These are phyloP conservation scores for Phytophthora pseudosyringae DNA, from an alignment of 352 stramenopile genomes.

Conservation along the genomic window DNA sequence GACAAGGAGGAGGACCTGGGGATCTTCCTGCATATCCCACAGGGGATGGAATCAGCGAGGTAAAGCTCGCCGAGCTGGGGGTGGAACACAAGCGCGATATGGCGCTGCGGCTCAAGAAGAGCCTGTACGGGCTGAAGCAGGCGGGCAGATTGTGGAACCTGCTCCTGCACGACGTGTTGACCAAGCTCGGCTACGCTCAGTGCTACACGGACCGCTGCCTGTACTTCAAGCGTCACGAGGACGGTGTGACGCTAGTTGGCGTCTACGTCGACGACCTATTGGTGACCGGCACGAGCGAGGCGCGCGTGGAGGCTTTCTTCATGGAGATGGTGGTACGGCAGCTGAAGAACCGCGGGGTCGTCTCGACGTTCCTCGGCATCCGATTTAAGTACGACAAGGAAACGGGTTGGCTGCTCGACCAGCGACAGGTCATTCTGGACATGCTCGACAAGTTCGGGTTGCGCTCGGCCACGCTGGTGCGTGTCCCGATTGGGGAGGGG, in stretches of 20 bases:
- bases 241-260: not conserved
- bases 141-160: not conserved
- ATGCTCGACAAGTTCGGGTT: conserved; percentile 15
- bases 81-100: not conserved
- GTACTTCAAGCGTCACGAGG: not conserved
- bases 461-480: too few species aligned
- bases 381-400: conserved; percentile 5
- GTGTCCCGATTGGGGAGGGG: too few species aligned
- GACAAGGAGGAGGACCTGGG: not conserved
- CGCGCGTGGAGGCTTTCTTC: not conserved
- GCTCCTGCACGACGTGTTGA: not conserved
- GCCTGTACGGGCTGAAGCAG: not conserved
- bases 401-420: not conserved
- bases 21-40: not conserved
- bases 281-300: not conserved
- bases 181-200: not conserved
- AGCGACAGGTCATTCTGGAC: conserved; percentile 8
- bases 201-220: not conserved
- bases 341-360: conserved; percentile 8
- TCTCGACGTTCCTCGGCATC: conserved; percentile 19
- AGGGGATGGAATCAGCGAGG: not conserved
- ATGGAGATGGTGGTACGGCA: conserved; percentile 30
- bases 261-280: conserved; percentile 1
- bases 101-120: not conserved
- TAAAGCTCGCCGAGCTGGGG: not conserved